These are phyloP conservation scores for Sclerotinia spermophila DNA, from an alignment of 2,329 filamentous ascomycete species.

Conservation along the genomic window DNA sequence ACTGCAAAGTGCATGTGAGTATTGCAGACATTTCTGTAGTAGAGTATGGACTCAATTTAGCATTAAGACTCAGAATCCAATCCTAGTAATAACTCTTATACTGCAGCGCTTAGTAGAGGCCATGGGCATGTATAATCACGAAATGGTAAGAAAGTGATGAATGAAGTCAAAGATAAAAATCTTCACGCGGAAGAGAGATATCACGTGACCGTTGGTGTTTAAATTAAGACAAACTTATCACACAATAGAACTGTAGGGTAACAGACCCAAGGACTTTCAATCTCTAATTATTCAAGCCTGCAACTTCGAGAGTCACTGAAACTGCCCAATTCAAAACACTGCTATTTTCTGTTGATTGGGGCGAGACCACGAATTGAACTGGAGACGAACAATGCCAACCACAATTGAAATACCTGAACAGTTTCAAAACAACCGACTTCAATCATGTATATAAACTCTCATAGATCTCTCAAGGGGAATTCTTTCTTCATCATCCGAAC, in stretches of 20 bases:
- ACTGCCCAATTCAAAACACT: neutral
- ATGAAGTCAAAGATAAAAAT: neutral
- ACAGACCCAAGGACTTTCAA: fast-evolving
- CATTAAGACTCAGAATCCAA: neutral
- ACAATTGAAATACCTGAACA: neutral
- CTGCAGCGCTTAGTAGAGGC: too few relatives aligned
- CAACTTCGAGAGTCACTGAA: fast-evolving
- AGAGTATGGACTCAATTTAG: neutral
- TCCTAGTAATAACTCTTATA: neutral
- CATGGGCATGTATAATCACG: neutral
- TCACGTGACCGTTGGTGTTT: neutral
- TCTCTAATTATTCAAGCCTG: neutral
- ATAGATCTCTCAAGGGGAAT: neutral
- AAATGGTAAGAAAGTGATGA: neutral
- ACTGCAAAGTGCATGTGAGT: neutral
- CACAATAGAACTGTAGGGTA: neutral
- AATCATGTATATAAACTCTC: neutral
- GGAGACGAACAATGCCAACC: neutral
- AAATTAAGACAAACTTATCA: neutral
- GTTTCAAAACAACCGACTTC: neutral
- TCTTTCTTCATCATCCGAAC: neutral
- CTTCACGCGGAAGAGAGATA: fast-evolving
- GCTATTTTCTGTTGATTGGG: neutral
- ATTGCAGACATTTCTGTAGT: too few relatives aligned
- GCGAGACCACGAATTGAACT: neutral